These are phyloP conservation scores for Strobilomyces confusus DNA, from an alignment of 768 basidiomycete species.

Conservation along the genomic window DNA sequence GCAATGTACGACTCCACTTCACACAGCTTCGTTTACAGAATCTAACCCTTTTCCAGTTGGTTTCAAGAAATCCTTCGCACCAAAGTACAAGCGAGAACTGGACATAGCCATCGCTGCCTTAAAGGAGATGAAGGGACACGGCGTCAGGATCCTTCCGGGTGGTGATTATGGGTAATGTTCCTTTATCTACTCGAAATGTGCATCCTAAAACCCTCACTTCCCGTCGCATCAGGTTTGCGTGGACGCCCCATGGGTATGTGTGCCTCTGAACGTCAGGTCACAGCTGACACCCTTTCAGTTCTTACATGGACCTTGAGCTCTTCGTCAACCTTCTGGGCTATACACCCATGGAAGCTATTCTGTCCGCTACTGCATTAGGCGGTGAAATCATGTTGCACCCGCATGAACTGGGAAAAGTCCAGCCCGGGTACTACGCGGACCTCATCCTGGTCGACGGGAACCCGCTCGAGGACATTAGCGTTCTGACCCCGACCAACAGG, in stretches of 20 bases:
- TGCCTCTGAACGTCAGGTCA: background rate
- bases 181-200: background rate
- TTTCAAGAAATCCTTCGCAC: conserved; percentile 14
- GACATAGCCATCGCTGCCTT: conserved; percentile 31
- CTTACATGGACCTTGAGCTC: conserved; percentile 35
- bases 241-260: conserved; percentile 33
- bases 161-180: conserved; percentile 34
- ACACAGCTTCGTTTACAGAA: background rate
- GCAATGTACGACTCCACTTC: conserved; percentile 15
- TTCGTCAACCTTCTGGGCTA: conserved; percentile 34
- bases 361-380: conserved; percentile 34
- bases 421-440: conserved; percentile 36
- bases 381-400: conserved; percentile 36
- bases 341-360: conserved; percentile 36
- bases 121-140: conserved; percentile 35
- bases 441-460: conserved; percentile 35
- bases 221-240: conserved; percentile 16
- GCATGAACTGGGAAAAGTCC: conserved; percentile 35
- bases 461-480: conserved; percentile 33
- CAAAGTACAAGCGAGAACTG: conserved; percentile 30
- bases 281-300: conserved; percentile 16
- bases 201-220: conserved; percentile 1
- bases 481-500: conserved; percentile 28
- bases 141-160: conserved; percentile 35
- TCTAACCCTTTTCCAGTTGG: conserved; percentile 12